Evolutionary conservation across 2,329 filamentous ascomycete genomes (phyloP), one percentile per base, ranked within the genome.

Genomic region (Exophiala alcalophila): DNA sequence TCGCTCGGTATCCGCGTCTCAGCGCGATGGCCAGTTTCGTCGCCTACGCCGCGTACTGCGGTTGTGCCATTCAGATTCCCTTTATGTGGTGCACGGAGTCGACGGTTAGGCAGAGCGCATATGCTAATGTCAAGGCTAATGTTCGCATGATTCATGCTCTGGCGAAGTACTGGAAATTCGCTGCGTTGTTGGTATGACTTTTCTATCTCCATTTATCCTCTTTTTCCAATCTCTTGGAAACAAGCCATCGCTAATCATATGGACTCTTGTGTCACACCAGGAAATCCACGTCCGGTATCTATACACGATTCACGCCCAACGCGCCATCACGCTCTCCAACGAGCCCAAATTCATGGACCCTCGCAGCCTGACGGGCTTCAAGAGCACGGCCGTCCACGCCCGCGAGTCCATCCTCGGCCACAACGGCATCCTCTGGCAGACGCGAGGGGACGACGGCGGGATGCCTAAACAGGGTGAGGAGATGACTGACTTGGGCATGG

Each of bases 111-210:
- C 14, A 47, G 20, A 26, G 36, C 16, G 32, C 37, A n/a, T 16
- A 27, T 10, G 9, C n/a, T 4, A 41, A 47, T 18, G 31, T 47
- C 11, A 19, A 6, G 31, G 26, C 32, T 3, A 47, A 47, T 19
- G n/a, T 41, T 14, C 31, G 18, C n/a, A 26, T 41, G 31, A 41
- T 47, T 10, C 37, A 31, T 10, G 25, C 20, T 8, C 15, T 47
- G 25, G 29, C 21, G 23, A 40, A 27, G 19, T 40, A 46, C 16
- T 47, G 43, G 43, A 47, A 25, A 37, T 47, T 47, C 16, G 20
- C 27, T 3, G 31, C 36, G 10, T 16, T 46, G 11, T 27, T 46
- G 29, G 37, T 46, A 32, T 23, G 42, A 11, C 16, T 11, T 21
- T 7, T 5, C 18, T 14, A 2, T 9, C 15, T 21, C n/a, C 3